Percentiles rank a stretch among this genome's conserved stretches.
phyloP scores from a whole-genome alignment of 306 rosid species.

The Quercus agrifolia region DNA sequence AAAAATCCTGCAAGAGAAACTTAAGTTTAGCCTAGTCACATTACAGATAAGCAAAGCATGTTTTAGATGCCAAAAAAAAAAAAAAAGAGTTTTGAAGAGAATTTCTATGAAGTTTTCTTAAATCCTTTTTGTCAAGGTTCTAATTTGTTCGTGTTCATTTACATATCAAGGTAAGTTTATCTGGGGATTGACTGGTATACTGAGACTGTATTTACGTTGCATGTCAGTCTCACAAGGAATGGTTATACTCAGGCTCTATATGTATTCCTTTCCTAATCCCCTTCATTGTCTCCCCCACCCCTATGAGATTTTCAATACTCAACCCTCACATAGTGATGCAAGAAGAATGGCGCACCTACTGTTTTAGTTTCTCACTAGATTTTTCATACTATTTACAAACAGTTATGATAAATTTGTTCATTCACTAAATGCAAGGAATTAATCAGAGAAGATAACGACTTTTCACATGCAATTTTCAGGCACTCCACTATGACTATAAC shows the following conservation, averaged over 20 bases:
- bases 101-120: too few relatives aligned
- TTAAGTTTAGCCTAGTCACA: constrained; percentile 16
- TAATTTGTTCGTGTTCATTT: too few relatives aligned
- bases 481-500: not conserved
- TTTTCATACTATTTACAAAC: not conserved
- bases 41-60: constrained; percentile 7
- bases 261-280: not conserved
- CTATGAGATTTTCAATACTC: not conserved
- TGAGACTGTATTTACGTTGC: too few relatives aligned
- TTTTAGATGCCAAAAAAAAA: not conserved
- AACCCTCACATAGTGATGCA: not conserved
- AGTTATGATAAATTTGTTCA: not conserved
- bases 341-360: not conserved
- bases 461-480: not conserved
- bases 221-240: too few relatives aligned
- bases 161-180: too few relatives aligned
- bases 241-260: too few relatives aligned
- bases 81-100: too few relatives aligned
- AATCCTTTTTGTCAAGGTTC: too few relatives aligned
- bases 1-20: constrained; percentile 61
- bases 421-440: not conserved
- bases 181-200: too few relatives aligned
- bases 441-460: constrained; percentile 1
- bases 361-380: constrained; percentile 3
- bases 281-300: not conserved